Conservation (phyloP, 2,329 filamentous ascomycete genomes). For the Ophiostoma tasmaniense region DNA sequence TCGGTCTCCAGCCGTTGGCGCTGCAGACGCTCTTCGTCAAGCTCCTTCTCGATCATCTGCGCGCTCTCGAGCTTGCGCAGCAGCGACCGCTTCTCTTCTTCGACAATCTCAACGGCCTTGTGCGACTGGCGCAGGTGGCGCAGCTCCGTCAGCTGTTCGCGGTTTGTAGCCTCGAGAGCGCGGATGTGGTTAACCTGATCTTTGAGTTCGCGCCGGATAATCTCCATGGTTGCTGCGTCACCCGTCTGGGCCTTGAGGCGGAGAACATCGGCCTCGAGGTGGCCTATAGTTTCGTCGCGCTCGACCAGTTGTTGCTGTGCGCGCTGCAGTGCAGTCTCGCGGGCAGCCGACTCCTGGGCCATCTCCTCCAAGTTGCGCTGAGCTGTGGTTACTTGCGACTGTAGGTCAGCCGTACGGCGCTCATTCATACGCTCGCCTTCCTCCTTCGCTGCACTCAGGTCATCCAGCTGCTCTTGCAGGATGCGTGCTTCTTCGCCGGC, state of each 20-base stretch:
- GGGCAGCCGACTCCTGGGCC: slow-evolving; percentile 48
- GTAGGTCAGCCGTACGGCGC: slow-evolving; percentile 46
- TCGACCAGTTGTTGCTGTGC: slow-evolving; percentile 59
- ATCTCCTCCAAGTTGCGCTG: slow-evolving; percentile 47
- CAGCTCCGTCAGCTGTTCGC: slow-evolving; percentile 71
- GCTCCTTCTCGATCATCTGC: slow-evolving; percentile 63
- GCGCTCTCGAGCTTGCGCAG: slow-evolving; percentile 70
- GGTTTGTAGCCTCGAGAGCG: slow-evolving; percentile 68
- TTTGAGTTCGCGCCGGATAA: slow-evolving; percentile 79
- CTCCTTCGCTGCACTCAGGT: slow-evolving; percentile 53
- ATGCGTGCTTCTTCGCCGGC: slow-evolving; percentile 63
- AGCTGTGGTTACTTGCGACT: slow-evolving; percentile 41
- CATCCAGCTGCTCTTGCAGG: slow-evolving; percentile 74
- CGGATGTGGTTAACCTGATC: slow-evolving; percentile 92
- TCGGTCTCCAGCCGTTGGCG: slow-evolving; percentile 85
- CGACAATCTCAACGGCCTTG: slow-evolving; percentile 84
- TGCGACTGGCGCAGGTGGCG: slow-evolving; percentile 72
- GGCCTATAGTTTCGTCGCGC: slow-evolving; percentile 61
- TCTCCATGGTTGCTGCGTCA: slow-evolving; percentile 73
- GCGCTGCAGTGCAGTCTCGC: slow-evolving; percentile 48
- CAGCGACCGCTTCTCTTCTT: slow-evolving; percentile 85
- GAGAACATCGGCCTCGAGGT: slow-evolving; percentile 75
- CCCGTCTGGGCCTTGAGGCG: slow-evolving; percentile 77
- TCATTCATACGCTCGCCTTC: slow-evolving; percentile 59
- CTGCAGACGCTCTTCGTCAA: slow-evolving; percentile 72